Percentiles rank a stretch among this genome's conserved stretches.
These are phyloP conservation scores for Myxozyma kluyveri DNA, from an alignment of 805 yeast species.

Conservation along the genomic window DNA sequence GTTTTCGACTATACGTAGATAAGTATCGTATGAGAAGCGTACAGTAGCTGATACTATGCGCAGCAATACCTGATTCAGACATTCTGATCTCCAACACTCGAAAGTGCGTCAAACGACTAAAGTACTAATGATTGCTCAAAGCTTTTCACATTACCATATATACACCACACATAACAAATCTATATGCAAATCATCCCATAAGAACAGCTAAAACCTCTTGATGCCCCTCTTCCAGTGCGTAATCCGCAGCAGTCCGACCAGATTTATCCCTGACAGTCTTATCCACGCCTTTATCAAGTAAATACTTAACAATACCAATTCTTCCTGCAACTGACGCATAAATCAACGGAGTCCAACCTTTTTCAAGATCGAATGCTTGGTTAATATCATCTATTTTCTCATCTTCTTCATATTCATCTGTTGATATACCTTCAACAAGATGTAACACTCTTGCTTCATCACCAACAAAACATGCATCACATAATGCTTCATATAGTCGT, in stretches of 20 bases:
- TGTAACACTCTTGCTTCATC: constrained; percentile 26
- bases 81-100: no score
- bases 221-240: constrained; percentile 40
- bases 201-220: constrained; percentile 3
- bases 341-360: constrained; percentile 26
- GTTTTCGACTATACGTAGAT: no score
- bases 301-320: constrained; percentile 14
- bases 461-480: constrained; percentile 25
- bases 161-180: no score
- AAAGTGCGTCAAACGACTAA: constrained; percentile 40
- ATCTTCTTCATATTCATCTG: background rate
- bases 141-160: background rate
- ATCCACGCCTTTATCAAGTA: constrained; percentile 21
- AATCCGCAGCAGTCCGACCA: constrained; percentile 21
- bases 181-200: background rate
- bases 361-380: constrained; percentile 15
- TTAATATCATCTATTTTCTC: background rate
- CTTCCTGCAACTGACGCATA: constrained; percentile 25
- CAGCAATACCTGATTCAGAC: no score
- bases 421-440: constrained; percentile 2
- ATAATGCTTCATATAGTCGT: constrained; percentile 23
- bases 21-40: no score
- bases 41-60: no score
- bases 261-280: constrained; percentile 7
- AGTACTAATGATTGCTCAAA: background rate